Evolutionary conservation across 1,284 basidiomycete genomes (phyloP), one percentile per base, ranked within the genome.

Genomic region (Meripilus lineatus): DNA sequence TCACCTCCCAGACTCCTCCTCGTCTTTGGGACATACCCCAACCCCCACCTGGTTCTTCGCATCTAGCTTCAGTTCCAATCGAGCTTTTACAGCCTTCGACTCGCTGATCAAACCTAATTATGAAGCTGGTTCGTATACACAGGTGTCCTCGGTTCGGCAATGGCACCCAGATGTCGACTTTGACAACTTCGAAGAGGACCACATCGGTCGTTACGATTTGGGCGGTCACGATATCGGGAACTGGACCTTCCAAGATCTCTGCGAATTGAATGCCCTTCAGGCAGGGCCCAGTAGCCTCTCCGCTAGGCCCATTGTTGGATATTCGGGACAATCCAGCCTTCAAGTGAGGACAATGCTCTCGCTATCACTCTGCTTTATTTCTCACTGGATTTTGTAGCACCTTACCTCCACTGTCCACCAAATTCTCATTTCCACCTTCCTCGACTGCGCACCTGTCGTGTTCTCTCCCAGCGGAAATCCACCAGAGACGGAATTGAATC

Each of bases 371-470:
- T n/a, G n/a, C n/a, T n/a, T n/a, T n/a, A n/a, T 32, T 28, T 5
- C 5, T 23, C 8, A 30, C 20, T 0, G 2, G 10, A 20, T 26
- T 10, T n/a, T 24, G 26, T 44, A 76, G 71, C 68, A 67, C 57
- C 52, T 76, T 44, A 68, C 71, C 37, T 65, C 71, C 30, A 77
- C 82, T 5, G 65, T 96, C 14, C 78, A 92, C 54, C 73, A 89
- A 1, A 84, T 83, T 3, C 67, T 96, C 4, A 69, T 89, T 1
- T 81, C 89, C 5, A 84, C 86, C 1, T 90, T 92, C 61, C 74
- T 96, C 18, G 93, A 96, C 61, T 79, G 79, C 49, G 89, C 90
- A 1, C 89, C 93, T 2, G 60, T 76, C 7, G 87, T 87, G 2
- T 93, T 94, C 63, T 75, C 81, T 6, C 84, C 83, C 0, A 73